Percentiles rank a stretch among this genome's conserved stretches.
phyloP scores from a whole-genome alignment of 73 alveolate species.

The Tetrahymena borealis region DNA sequence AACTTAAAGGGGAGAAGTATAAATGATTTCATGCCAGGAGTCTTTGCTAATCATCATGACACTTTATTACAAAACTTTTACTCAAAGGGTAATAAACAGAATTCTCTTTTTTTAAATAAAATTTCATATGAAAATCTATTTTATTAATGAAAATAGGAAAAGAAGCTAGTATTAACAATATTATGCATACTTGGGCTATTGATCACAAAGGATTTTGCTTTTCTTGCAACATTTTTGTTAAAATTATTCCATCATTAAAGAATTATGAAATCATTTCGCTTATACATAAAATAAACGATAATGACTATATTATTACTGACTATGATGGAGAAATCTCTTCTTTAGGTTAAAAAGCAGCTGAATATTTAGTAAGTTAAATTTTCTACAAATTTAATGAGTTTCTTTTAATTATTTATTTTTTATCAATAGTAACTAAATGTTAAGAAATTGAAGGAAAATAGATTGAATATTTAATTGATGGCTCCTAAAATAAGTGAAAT shows the following conservation, averaged over 20 bases:
- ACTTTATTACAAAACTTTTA: background rate
- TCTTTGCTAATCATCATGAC: background rate
- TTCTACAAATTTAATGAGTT: background rate
- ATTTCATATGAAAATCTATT: background rate
- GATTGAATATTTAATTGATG: conserved; percentile 9
- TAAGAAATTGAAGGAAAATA: background rate
- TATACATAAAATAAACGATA: conserved; percentile 21
- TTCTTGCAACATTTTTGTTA: conserved; percentile 31
- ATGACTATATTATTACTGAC: conserved; percentile 27
- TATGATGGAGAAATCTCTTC: conserved; percentile 32
- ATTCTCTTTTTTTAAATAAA: background rate
- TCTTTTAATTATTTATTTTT: background rate
- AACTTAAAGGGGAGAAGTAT: conserved; percentile 11
- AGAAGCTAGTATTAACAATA: conserved; percentile 2
- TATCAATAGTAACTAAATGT: background rate
- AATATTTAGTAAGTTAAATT: background rate
- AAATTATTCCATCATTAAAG: conserved; percentile 25
- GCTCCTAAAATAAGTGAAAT: conserved; percentile 14
- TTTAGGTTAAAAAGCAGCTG: conserved; percentile 17
- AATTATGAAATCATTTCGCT: conserved; percentile 26
- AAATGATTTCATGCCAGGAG: conserved; percentile 32
- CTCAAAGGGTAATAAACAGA: conserved; percentile 4
- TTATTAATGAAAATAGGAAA: background rate
- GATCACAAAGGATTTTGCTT: conserved; percentile 8
- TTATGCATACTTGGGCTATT: conserved; percentile 32